These are phyloP conservation scores for Patellifolia procumbens DNA, from an alignment of 179 eudicot genomes.

Conservation along the genomic window DNA sequence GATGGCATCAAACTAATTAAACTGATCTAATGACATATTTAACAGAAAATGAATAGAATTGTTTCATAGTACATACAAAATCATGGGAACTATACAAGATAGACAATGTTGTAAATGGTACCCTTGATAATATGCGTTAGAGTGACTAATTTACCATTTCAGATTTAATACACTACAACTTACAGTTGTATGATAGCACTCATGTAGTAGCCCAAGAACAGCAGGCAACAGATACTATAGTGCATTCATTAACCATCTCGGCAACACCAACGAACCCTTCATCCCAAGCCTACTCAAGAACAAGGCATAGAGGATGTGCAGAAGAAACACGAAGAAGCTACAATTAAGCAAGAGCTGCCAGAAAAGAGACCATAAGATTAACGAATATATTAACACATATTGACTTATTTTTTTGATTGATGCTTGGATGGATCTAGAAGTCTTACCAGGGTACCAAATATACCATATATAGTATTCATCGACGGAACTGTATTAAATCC, in stretches of 20 bases:
- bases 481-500: conserved; percentile 73
- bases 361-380: not conserved
- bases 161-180: not conserved
- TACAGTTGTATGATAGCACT: not conserved
- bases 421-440: not conserved
- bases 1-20: not conserved
- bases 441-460: conserved; percentile 75
- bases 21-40: not conserved
- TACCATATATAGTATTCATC: conserved; percentile 67
- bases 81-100: not conserved
- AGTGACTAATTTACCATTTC: conserved; percentile 4
- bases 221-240: conserved; percentile 15
- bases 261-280: conserved; percentile 62
- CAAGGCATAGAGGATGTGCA: conserved; percentile 77
- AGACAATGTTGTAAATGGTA: not conserved
- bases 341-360: conserved; percentile 79
- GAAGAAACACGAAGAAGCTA: conserved; percentile 72
- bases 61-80: too few species aligned
- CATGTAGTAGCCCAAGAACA: not conserved
- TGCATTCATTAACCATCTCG: conserved; percentile 74
- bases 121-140: not conserved
- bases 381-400: not conserved
- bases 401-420: not conserved
- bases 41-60: too few species aligned
- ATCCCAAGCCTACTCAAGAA: conserved; percentile 76